phyloP scores from a whole-genome alignment of 768 basidiomycete genomes.

The Tylopilus intermedius region DNA sequence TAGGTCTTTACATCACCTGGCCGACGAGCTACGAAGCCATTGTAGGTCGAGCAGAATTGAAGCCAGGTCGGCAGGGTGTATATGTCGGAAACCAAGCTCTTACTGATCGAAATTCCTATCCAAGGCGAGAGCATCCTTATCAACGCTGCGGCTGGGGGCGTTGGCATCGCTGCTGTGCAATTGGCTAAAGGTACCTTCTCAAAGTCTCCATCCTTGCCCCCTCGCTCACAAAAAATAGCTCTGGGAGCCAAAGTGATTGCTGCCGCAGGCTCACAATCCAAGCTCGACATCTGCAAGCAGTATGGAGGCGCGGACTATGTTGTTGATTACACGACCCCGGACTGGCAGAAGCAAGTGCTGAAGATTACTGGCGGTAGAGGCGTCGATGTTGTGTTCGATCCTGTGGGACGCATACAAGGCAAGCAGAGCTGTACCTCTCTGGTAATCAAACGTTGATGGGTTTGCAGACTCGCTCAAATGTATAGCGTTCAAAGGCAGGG shows the following conservation, averaged over 20 bases:
- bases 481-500: slow-evolving; percentile 90
- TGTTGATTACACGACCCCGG: slow-evolving; percentile 70
- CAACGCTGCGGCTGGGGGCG: slow-evolving; percentile 93
- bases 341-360: slow-evolving; percentile 90
- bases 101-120: slow-evolving; percentile 4
- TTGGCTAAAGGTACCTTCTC: slow-evolving; percentile 72
- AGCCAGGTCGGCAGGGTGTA: slow-evolving; percentile 48
- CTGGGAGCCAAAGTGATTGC: slow-evolving; percentile 94
- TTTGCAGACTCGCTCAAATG: slow-evolving; percentile 77
- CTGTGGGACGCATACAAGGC: slow-evolving; percentile 76
- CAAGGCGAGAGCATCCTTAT: slow-evolving; percentile 88
- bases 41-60: slow-evolving; percentile 75
- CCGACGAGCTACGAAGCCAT: slow-evolving; percentile 92
- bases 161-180: slow-evolving; percentile 88
- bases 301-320: slow-evolving; percentile 79
- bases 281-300: slow-evolving; percentile 71
- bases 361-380: slow-evolving; percentile 79
- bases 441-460: background rate
- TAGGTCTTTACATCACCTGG: slow-evolving; percentile 83
- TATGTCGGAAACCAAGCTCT: background rate
- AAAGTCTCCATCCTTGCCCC: background rate
- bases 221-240: slow-evolving; percentile 38
- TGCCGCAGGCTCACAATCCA: slow-evolving; percentile 74
- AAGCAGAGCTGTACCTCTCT: slow-evolving; percentile 4
- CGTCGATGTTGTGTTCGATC: slow-evolving; percentile 83